A percentile compares a stretch with the other conserved stretches of the same genome.
Conservation (phyloP, 2,329 filamentous ascomycete genomes). For the Gnomoniopsis sp. region DNA sequence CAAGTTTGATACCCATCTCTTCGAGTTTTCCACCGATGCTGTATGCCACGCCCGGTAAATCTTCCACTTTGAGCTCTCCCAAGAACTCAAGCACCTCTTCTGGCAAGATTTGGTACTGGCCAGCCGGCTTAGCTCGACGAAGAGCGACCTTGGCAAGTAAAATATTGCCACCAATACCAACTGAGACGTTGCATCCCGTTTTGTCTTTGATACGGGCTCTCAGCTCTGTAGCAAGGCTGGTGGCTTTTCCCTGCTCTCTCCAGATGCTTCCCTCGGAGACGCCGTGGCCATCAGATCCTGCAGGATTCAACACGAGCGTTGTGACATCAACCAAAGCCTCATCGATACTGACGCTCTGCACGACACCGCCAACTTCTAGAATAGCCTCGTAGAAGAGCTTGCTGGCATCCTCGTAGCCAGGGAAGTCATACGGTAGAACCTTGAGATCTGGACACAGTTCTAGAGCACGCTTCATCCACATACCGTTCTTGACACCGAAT, state of each 20-base stretch:
- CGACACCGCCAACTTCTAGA: constrained; percentile 71
- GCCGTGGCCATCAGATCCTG: constrained; percentile 63
- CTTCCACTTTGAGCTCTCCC: constrained; percentile 71
- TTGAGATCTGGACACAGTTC: constrained; percentile 83
- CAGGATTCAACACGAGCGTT: constrained; percentile 59
- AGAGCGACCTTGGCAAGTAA: constrained; percentile 87
- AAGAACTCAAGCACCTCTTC: constrained; percentile 76
- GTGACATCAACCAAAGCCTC: constrained; percentile 89
- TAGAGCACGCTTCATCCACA: constrained; percentile 96
- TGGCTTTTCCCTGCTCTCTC: constrained; percentile 75
- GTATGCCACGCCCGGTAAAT: constrained; percentile 87
- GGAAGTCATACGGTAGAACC: constrained; percentile 92
- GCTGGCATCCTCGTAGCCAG: constrained; percentile 90
- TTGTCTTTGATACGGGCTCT: constrained; percentile 67
- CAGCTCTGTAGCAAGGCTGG: constrained; percentile 65
- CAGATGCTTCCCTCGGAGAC: constrained; percentile 66
- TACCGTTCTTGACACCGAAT: constrained; percentile 91
- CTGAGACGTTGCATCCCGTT: constrained; percentile 84
- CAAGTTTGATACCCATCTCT: constrained; percentile 75
- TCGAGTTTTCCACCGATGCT: constrained; percentile 86
- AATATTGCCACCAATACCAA: constrained; percentile 90
- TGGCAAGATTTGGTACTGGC: constrained; percentile 83
- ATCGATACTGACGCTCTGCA: constrained; percentile 96
- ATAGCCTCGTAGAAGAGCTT: constrained; percentile 83
- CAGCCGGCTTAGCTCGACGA: constrained; percentile 88